Evolutionary conservation across 352 stramenopile genomes (phyloP).

Genomic region (Detonula confervacea): DNA sequence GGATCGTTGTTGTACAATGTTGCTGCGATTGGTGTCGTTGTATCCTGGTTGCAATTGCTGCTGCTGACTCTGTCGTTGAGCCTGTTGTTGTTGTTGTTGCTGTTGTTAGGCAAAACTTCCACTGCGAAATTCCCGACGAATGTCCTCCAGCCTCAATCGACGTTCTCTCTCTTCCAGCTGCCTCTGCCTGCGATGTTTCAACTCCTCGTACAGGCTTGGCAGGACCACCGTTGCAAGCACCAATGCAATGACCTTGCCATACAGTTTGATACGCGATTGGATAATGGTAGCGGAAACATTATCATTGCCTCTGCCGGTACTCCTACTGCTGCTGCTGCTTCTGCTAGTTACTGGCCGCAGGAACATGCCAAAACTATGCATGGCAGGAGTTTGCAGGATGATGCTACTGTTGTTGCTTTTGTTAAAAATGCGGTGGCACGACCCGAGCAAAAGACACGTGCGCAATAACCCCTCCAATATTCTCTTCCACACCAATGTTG

Average conservation of each 20-base stretch:
- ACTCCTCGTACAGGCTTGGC: conserved; percentile 39
- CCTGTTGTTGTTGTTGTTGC: background rate
- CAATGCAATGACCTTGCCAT: conserved; percentile 36
- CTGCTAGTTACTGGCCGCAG: conserved; percentile 1
- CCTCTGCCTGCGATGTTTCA: conserved; percentile 34
- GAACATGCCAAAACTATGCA: conserved; percentile 46
- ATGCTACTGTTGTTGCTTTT: background rate
- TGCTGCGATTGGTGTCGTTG: too few species aligned
- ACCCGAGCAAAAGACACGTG: conserved; percentile 41
- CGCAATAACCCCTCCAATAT: conserved; percentile 38
- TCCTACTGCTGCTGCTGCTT: background rate
- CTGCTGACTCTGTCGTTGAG: conserved; percentile 1
- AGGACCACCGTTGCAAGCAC: conserved; percentile 33
- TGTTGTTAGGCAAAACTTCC: too few species aligned
- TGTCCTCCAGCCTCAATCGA: conserved; percentile 14
- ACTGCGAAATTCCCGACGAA: conserved; percentile 25
- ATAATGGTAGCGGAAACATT: conserved; percentile 1
- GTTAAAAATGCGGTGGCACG: conserved; percentile 78
- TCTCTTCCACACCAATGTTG: conserved; percentile 27
- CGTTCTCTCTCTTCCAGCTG: conserved; percentile 33
- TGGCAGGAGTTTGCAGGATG: conserved; percentile 36
- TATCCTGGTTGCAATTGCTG: background rate
- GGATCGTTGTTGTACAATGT: conserved; percentile 23
- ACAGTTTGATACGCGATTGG: too few species aligned
- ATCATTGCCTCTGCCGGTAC: background rate